phyloP scores from a whole-genome alignment of 2,329 filamentous ascomycete genomes.

The Teratosphaeria epicoccoides region DNA sequence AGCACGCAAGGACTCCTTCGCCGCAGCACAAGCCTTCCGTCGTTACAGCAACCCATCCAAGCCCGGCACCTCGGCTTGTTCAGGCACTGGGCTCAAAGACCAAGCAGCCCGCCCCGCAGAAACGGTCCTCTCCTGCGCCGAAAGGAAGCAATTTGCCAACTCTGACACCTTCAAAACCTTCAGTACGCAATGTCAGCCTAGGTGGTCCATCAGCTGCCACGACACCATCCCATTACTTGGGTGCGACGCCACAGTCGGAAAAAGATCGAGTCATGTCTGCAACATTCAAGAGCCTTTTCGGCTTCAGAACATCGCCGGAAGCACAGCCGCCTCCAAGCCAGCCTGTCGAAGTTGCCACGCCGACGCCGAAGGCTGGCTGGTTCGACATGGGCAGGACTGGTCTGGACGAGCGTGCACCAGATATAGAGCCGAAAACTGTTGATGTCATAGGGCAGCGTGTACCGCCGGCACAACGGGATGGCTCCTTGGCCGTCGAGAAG shows the following conservation, averaged over 20 bases:
- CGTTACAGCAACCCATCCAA: background rate
- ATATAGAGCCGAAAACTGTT: background rate
- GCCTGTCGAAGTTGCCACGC: background rate
- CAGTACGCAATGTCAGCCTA: constrained; percentile 1
- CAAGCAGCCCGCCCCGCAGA: background rate
- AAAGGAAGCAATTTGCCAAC: background rate
- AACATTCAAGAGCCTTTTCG: constrained; percentile 23
- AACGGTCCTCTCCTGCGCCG: background rate
- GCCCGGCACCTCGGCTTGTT: background rate
- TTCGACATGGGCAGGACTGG: background rate
- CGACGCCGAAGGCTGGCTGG: background rate
- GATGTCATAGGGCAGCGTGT: background rate
- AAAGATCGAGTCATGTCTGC: constrained; percentile 20
- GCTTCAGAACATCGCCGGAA: constrained; percentile 17
- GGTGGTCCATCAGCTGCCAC: constrained; percentile 10
- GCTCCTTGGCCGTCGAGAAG: background rate
- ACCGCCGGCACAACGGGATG: background rate
- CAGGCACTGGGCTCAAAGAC: background rate
- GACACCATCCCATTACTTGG: constrained; percentile 2
- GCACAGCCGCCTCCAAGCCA: background rate
- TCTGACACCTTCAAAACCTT: constrained; percentile 4
- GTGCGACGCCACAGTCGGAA: constrained; percentile 18
- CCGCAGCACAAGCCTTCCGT: background rate
- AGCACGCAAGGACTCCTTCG: background rate
- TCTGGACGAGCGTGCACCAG: background rate